phyloP scores from a whole-genome alignment of 2,329 filamentous ascomycete genomes.

The Cladorrhinum sp. region DNA sequence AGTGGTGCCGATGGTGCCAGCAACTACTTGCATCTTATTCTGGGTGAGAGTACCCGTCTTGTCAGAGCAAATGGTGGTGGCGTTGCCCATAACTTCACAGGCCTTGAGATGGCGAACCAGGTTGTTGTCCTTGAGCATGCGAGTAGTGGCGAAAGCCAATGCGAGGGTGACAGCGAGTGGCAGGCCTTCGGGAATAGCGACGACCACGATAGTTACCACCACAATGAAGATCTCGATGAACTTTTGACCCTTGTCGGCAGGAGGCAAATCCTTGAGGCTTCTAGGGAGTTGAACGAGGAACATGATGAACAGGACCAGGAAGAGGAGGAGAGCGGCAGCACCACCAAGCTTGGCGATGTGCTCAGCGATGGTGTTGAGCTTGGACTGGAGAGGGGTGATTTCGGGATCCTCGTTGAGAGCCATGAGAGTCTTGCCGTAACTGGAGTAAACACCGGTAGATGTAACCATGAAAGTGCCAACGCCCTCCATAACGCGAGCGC shows the following conservation, averaged over 20 bases:
- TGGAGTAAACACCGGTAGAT: slow-evolving; percentile 69
- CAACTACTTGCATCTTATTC: slow-evolving; percentile 67
- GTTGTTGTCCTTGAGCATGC: slow-evolving; percentile 76
- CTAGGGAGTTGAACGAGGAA: slow-evolving; percentile 68
- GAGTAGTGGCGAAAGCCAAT: slow-evolving; percentile 71
- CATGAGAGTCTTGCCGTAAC: slow-evolving; percentile 73
- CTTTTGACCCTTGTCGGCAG: slow-evolving; percentile 73
- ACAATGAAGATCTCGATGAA: slow-evolving; percentile 76
- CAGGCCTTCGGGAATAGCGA: slow-evolving; percentile 74
- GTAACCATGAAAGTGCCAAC: slow-evolving; percentile 73
- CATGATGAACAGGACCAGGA: slow-evolving; percentile 81
- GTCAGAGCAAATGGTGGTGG: slow-evolving; percentile 67
- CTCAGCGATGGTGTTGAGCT: slow-evolving; percentile 70
- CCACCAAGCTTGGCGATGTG: slow-evolving; percentile 78
- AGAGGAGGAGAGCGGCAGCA: slow-evolving; percentile 72
- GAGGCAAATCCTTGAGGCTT: slow-evolving; percentile 46
- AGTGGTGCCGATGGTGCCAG: slow-evolving; percentile 55
- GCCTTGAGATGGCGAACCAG: slow-evolving; percentile 73
- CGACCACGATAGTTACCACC: slow-evolving; percentile 75
- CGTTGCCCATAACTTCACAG: slow-evolving; percentile 80
- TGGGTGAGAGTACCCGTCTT: slow-evolving; percentile 67
- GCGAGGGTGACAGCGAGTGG: slow-evolving; percentile 76
- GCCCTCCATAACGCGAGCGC: slow-evolving; percentile 72
- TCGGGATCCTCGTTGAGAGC: slow-evolving; percentile 70
- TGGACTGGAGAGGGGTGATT: slow-evolving; percentile 73